These are phyloP conservation scores for Dothidotthia symphoricarpi DNA, from an alignment of 2,329 filamentous ascomycete species.

Conservation along the genomic window DNA sequence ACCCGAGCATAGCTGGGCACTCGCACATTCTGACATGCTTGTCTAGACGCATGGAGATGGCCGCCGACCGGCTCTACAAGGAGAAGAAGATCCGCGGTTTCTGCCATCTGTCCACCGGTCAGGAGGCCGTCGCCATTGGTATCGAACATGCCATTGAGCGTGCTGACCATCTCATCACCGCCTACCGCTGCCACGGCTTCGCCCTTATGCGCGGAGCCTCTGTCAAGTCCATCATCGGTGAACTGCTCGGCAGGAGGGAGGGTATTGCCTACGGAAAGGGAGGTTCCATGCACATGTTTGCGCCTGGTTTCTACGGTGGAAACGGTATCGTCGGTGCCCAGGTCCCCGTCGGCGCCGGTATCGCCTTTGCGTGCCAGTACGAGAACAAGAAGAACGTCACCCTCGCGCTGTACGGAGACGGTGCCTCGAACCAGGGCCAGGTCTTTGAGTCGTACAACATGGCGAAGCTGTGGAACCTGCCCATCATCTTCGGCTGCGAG, in stretches of 20 bases:
- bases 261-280: slow-evolving; percentile 99
- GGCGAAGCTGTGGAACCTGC: slow-evolving; percentile 98
- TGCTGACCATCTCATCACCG: slow-evolving; percentile 91
- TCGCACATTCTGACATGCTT: slow-evolving; percentile 12
- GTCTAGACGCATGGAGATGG: slow-evolving; percentile 97
- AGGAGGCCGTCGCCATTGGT: slow-evolving; percentile 95
- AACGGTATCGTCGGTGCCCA: slow-evolving; percentile 99
- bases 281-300: slow-evolving; percentile 99
- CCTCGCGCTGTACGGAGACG: slow-evolving; percentile 92
- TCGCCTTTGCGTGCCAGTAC: slow-evolving; percentile 98
- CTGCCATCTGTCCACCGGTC: slow-evolving; percentile 96
- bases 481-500: slow-evolving; percentile 94
- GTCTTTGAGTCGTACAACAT: slow-evolving; percentile 99
- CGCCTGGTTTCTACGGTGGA: slow-evolving; percentile 95
- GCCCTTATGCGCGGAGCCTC: slow-evolving; percentile 92
- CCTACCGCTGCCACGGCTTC: slow-evolving; percentile 98
- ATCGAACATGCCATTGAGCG: slow-evolving; percentile 95
- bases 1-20: background rate
- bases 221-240: slow-evolving; percentile 90
- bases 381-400: slow-evolving; percentile 79
- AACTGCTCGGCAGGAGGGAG: slow-evolving; percentile 89
- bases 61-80: slow-evolving; percentile 97
- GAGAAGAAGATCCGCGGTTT: slow-evolving; percentile 99
- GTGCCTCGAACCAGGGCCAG: slow-evolving; percentile 98
- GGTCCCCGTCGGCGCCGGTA: slow-evolving; percentile 92